Percentiles rank a stretch among this genome's conserved stretches.
These are phyloP conservation scores for Lentinula sp. DNA, from an alignment of 768 basidiomycete genomes.

Conservation along the genomic window DNA sequence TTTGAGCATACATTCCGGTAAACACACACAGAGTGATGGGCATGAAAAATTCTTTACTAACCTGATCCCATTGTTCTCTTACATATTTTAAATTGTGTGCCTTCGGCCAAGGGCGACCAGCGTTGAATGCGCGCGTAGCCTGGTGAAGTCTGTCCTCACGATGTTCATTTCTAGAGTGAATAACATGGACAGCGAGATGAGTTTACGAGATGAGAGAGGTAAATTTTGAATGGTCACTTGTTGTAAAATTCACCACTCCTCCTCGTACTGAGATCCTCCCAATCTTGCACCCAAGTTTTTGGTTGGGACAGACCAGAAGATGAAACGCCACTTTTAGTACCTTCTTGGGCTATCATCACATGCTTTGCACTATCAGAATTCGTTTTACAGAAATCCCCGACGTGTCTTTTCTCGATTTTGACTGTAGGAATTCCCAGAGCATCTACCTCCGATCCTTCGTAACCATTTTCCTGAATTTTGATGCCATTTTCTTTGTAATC, in stretches of 20 bases:
- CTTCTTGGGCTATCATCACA: neutral
- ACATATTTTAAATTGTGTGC: slow-evolving; percentile 22
- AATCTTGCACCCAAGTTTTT: slow-evolving; percentile 9
- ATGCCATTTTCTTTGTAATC: slow-evolving; percentile 47
- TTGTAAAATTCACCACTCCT: neutral
- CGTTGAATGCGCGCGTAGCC: slow-evolving; percentile 11
- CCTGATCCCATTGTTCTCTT: slow-evolving; percentile 58
- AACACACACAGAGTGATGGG: neutral
- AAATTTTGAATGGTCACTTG: neutral
- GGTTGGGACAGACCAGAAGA: slow-evolving; percentile 27
- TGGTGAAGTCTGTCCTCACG: slow-evolving; percentile 19
- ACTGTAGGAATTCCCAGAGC: slow-evolving; percentile 64
- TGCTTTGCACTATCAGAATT: slow-evolving; percentile 26
- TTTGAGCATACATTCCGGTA: neutral
- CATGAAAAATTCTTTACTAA: slow-evolving; percentile 15
- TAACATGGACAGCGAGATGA: neutral
- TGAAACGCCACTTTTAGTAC: neutral
- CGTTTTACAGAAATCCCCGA: slow-evolving; percentile 50
- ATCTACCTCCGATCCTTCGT: slow-evolving; percentile 56
- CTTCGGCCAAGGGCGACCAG: slow-evolving; percentile 20
- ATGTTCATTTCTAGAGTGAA: neutral
- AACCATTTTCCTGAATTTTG: slow-evolving; percentile 40
- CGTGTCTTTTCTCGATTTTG: slow-evolving; percentile 38
- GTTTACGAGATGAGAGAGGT: neutral
- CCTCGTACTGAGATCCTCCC: neutral